Evolutionary conservation across 2,329 filamentous ascomycete species (phyloP).

Genomic region (Diatrype stigma): DNA sequence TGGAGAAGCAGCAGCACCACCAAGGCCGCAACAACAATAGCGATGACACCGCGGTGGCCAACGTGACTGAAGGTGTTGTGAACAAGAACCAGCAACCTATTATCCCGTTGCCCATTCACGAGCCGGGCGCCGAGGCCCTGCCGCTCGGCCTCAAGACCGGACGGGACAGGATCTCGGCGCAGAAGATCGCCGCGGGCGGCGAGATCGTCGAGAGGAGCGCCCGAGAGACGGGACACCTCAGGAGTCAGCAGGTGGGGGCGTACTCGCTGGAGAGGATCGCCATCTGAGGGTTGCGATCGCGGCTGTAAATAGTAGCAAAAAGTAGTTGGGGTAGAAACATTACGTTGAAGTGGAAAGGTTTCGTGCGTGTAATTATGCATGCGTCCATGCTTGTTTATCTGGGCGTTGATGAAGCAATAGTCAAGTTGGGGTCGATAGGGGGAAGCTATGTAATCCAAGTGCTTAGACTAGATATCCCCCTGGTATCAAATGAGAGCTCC

Average conservation of each 20-base stretch:
- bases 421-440: too few species aligned
- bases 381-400: too few species aligned
- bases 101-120: constrained; percentile 35
- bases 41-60: constrained; percentile 19
- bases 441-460: too few species aligned
- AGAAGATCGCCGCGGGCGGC: constrained; percentile 64
- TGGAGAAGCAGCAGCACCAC: constrained; percentile 20
- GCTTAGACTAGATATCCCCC: too few species aligned
- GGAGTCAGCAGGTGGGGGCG: constrained; percentile 73
- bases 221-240: constrained; percentile 72
- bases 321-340: constrained; percentile 5
- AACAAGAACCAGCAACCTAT: too few species aligned
- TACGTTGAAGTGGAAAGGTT: too few species aligned
- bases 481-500: too few species aligned
- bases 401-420: too few species aligned
- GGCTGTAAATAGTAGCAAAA: too few species aligned
- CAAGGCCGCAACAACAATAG: neutral
- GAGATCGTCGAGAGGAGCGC: constrained; percentile 65
- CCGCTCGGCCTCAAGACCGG: constrained; percentile 69
- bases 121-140: constrained; percentile 46
- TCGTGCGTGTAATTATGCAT: too few species aligned
- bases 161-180: constrained; percentile 39
- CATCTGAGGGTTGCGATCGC: too few species aligned
- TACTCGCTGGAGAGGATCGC: constrained; percentile 79
- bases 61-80: constrained; percentile 38